Evolutionary conservation across 768 basidiomycete species (phyloP), one percentile per base, ranked within the genome.

Genomic region (Porphyrellus cyaneotinctus): DNA sequence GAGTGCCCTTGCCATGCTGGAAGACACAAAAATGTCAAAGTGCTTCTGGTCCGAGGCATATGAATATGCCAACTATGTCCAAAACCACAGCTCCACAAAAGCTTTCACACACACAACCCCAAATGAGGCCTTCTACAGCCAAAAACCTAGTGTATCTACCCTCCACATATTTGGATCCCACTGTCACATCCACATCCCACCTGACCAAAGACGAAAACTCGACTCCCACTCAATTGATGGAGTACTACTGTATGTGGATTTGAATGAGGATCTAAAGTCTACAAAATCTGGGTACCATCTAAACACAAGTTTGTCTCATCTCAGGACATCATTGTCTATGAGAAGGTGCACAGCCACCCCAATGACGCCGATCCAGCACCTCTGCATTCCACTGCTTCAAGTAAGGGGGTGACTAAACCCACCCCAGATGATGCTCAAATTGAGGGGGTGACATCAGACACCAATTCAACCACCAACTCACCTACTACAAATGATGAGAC

Each of bases 131-230:
- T n/a, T n/a, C n/a, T n/a, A n/a, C n/a, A n/a, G n/a, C n/a, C n/a
- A n/a, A n/a, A n/a, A 68, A 36, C 66, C 64, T 0, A 58, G 60
- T 22, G 43, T 70, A 0, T 24, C 61, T 1, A 49, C 53, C 9
- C 49, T 70, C 0, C 57, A 49, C 0, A 51, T 58, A n/a, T 70
- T 67, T 23, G 58, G 67, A 0, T n/a, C n/a, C n/a, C n/a, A n/a
- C n/a, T n/a, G n/a, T n/a, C n/a, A n/a, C n/a, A n/a, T n/a, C n/a
- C n/a, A n/a, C n/a, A n/a, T n/a, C n/a, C n/a, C n/a, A n/a, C n/a
- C n/a, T n/a, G n/a, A n/a, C n/a, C n/a, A n/a, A n/a, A n/a, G n/a
- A n/a, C n/a, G n/a, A n/a, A n/a, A 63, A 24, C 44, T 56, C 5
- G 50, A 54, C 12, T 38, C 58, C 0, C 54, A 57, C 17, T 62